Base-by-base conservation (phyloP, 306 rosid species). In the Herpetospermum pedunculosum region DNA sequence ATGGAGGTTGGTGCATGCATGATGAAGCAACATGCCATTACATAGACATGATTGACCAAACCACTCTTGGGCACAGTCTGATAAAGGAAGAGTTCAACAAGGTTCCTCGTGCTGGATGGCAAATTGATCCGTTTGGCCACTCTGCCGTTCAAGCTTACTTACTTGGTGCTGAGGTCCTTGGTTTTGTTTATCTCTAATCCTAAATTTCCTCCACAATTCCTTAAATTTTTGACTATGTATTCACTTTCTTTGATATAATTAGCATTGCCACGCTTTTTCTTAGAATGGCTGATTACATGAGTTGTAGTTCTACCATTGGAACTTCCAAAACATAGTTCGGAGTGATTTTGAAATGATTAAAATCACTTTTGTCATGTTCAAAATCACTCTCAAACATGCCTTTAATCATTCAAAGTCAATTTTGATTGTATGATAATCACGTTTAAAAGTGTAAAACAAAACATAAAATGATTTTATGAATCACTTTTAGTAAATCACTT, bases 1-100 rank as follows among this genome's bases (percentile, higher is more conserved):
- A 93, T 77, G 98, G 97, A 10, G 98, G 97, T 37, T 93, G 98
- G 98, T 89, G 96, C 21, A 93, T 93, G 98, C 98, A 93, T n/a
- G 98, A 93, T 78, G 98, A 93, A 83, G 98, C 98, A 8, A 75
- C 98, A 13, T 28, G 68, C 5, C 97, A 90, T 75, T 90, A 90
- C 81, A 87, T 93, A 62, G 98, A 93, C 80, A 93, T 93, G 98
- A 88, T 93, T 72, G 98, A 90, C 75, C 98, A 93, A 78, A 93
- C 98, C 2, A 93, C 94, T 19, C 76, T 89, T 6, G 97, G 98
- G 0, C 98, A 93, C 79, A 78, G 72, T 2, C 81, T 85, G 57
- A 83, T 93, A 21, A 93, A 87, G 85, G 69, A 78, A 3, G 80
- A 83, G 46, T 90, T 93, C 82, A 86, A 89, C 57, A 84, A 80